Evolutionary conservation across 495 filamentous ascomycete species (phyloP).

Genomic region (Lentithecium fluviatile): DNA sequence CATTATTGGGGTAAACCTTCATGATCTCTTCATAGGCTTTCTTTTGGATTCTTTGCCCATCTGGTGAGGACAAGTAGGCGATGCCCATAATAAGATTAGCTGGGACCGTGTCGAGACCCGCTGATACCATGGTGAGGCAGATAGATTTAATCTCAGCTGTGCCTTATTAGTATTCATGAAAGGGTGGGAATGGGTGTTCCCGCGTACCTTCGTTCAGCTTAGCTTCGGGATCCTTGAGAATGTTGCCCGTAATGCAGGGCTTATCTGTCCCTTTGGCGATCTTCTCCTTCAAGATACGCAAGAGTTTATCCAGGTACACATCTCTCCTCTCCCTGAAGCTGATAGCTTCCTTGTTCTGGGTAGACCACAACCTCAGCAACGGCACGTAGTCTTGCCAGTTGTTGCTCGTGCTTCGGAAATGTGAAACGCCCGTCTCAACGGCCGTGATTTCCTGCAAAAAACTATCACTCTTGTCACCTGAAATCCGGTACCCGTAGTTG

Average conservation of each 20-base stretch:
- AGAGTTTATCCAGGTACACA: constrained; percentile 58
- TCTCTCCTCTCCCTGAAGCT: constrained; percentile 56
- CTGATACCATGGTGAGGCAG: constrained; percentile 73
- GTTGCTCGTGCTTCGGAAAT: constrained; percentile 65
- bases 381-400: constrained; percentile 73
- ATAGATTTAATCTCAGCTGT: constrained; percentile 68
- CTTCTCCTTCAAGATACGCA: constrained; percentile 58
- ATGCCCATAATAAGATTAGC: constrained; percentile 70
- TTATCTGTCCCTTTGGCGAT: constrained; percentile 63
- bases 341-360: constrained; percentile 52
- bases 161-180: neutral
- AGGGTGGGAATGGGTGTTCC: neutral
- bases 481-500: constrained; percentile 64
- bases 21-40: constrained; percentile 64
- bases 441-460: constrained; percentile 61
- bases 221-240: constrained; percentile 59
- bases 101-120: constrained; percentile 67
- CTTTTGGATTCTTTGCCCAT: constrained; percentile 63
- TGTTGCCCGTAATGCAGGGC: constrained; percentile 68
- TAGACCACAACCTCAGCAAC: constrained; percentile 56
- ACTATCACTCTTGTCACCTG: constrained; percentile 56
- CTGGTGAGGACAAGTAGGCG: constrained; percentile 62
- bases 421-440: constrained; percentile 62
- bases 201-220: constrained; percentile 50
- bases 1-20: constrained; percentile 61